These are phyloP conservation scores for Lactifluus pinguis DNA, from an alignment of 768 basidiomycete species.

Conservation along the genomic window DNA sequence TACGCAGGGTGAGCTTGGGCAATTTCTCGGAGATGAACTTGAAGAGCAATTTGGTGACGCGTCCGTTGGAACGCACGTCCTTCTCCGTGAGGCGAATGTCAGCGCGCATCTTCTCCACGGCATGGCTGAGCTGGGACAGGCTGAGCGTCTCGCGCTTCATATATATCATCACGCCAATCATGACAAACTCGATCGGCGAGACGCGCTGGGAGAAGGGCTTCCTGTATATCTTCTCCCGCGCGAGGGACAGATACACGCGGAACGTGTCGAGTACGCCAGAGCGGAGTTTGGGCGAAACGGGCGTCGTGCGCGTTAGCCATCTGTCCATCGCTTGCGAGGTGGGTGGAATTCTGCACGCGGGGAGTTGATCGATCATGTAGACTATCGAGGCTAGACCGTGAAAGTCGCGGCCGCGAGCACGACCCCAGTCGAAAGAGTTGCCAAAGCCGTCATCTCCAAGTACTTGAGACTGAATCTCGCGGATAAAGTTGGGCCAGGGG, in stretches of 20 bases:
- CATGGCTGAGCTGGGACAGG: conserved; percentile 33
- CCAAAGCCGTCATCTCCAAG: conserved; percentile 31
- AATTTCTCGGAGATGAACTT: conserved; percentile 37
- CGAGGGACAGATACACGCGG: conserved; percentile 11
- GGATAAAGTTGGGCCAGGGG: conserved; percentile 49
- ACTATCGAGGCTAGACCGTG: conserved; percentile 27
- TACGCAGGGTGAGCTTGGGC: conserved; percentile 9
- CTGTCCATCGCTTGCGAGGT: conserved; percentile 24
- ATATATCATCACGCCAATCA: conserved; percentile 45
- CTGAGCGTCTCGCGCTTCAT: conserved; percentile 35
- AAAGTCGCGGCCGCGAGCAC: conserved; percentile 31
- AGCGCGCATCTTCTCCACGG: conserved; percentile 26
- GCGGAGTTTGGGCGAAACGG: conserved; percentile 27
- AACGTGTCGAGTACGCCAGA: conserved; percentile 35
- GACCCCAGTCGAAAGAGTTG: conserved; percentile 29
- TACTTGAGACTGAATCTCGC: conserved; percentile 41
- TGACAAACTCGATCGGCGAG: conserved; percentile 44
- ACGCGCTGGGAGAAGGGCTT: no score
- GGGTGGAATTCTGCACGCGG: conserved; percentile 1
- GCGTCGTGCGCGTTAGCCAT: conserved; percentile 9
- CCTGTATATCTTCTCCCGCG: no score
- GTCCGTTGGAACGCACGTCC: conserved; percentile 58
- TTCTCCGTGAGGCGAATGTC: no score
- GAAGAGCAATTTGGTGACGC: conserved; percentile 47
- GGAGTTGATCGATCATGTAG: conserved; percentile 21